A percentile compares a stretch with the other conserved stretches of the same genome.
These are phyloP conservation scores for Cordyceps farinosa DNA, from an alignment of 2,329 filamentous ascomycete genomes.

Conservation along the genomic window DNA sequence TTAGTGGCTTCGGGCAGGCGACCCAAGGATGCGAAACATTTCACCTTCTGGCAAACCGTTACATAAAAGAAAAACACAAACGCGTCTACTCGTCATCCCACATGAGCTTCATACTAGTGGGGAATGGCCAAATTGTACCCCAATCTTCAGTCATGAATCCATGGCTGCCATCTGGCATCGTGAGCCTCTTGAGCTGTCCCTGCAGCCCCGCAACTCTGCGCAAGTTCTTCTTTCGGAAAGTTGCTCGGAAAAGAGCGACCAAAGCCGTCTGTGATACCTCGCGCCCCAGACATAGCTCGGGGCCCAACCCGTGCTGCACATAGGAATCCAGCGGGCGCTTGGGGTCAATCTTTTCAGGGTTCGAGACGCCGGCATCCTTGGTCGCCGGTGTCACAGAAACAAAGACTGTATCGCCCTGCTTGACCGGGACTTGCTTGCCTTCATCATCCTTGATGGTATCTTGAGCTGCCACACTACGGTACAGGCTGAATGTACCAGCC, in stretches of 20 bases:
- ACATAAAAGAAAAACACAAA: background rate
- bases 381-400: conserved; percentile 58
- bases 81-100: conserved; percentile 38
- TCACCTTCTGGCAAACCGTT: background rate
- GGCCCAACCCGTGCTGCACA: conserved; percentile 60
- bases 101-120: conserved; percentile 50
- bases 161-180: conserved; percentile 50
- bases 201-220: conserved; percentile 59
- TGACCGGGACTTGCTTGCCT: conserved; percentile 46
- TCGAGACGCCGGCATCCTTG: conserved; percentile 57
- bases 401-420: conserved; percentile 58
- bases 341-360: conserved; percentile 58
- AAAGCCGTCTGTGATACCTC: conserved; percentile 60
- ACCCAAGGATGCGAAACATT: too few relatives aligned
- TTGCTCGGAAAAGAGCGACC: conserved; percentile 63
- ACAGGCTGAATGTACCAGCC: conserved; percentile 58
- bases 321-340: conserved; percentile 62
- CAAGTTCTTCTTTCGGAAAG: conserved; percentile 60
- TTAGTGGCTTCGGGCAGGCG: too few relatives aligned
- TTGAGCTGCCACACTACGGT: conserved; percentile 49
- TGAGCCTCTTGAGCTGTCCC: conserved; percentile 65
- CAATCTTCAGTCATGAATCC: conserved; percentile 66
- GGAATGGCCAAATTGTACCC: conserved; percentile 46
- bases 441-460: conserved; percentile 51
- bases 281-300: conserved; percentile 60